Conservation (phyloP, 2,329 filamentous ascomycete genomes). For the Fusarium annulatum region DNA sequence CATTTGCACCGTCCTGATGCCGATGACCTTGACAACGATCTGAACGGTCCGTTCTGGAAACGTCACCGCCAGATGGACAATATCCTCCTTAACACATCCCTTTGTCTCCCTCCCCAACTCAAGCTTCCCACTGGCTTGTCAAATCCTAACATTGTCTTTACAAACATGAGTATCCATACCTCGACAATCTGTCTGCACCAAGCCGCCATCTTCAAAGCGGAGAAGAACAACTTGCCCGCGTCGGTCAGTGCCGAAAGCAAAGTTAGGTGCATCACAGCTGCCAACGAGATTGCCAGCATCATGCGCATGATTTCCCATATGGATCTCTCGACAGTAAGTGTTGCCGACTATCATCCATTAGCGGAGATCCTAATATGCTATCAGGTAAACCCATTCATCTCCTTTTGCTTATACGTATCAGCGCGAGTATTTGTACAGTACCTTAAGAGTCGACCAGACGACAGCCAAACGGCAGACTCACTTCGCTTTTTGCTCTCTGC, state of each 20-base stretch:
- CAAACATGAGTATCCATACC: slow-evolving; percentile 97
- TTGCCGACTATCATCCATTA: background rate
- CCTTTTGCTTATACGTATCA: slow-evolving; percentile 96
- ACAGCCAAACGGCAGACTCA: slow-evolving; percentile 80
- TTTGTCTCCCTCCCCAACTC: slow-evolving; percentile 83
- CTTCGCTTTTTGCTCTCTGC: slow-evolving; percentile 91
- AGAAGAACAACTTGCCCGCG: slow-evolving; percentile 82
- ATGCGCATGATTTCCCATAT: slow-evolving; percentile 96
- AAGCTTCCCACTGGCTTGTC: slow-evolving; percentile 80
- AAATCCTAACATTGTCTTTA: slow-evolving; percentile 88
- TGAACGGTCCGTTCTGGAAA: slow-evolving; percentile 96
- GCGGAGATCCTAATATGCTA: slow-evolving; percentile 33
- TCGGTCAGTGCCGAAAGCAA: slow-evolving; percentile 90
- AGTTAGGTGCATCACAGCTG: slow-evolving; percentile 90
- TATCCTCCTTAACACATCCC: slow-evolving; percentile 85
- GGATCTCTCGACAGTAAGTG: slow-evolving; percentile 82
- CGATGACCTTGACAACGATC: slow-evolving; percentile 84
- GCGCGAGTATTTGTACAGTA: slow-evolving; percentile 96
- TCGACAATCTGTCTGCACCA: slow-evolving; percentile 98
- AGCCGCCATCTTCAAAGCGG: slow-evolving; percentile 96
- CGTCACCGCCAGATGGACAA: slow-evolving; percentile 91
- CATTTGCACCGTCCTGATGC: slow-evolving; percentile 89
- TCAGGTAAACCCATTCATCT: slow-evolving; percentile 95
- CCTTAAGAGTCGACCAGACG: slow-evolving; percentile 91
- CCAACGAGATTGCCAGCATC: slow-evolving; percentile 91